These are phyloP conservation scores for Arthrobotrys pseudoclavata DNA, from an alignment of 2,329 filamentous ascomycete genomes.

Conservation along the genomic window DNA sequence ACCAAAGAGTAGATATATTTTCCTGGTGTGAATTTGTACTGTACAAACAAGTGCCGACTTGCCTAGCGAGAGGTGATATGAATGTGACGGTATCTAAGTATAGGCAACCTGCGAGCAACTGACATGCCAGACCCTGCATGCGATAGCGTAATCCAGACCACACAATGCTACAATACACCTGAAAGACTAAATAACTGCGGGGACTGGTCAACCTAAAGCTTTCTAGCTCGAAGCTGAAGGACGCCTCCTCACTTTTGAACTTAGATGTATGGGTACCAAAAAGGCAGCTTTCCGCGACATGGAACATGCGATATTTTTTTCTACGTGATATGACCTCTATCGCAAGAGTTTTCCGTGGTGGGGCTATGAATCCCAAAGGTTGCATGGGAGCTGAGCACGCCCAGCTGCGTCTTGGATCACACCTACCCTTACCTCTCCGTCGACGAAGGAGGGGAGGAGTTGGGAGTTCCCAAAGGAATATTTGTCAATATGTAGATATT, in stretches of 20 bases:
- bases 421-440: constrained; percentile 30
- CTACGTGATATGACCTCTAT: constrained; percentile 32
- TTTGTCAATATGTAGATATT: constrained; percentile 40
- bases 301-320: constrained; percentile 47
- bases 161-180: constrained; percentile 49
- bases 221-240: constrained; percentile 25
- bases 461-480: constrained; percentile 29
- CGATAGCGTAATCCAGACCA: constrained; percentile 53
- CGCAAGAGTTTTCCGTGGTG: constrained; percentile 41
- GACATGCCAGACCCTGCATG: constrained; percentile 54
- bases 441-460: constrained; percentile 33
- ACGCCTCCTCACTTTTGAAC: constrained; percentile 22
- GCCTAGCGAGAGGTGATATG: constrained; percentile 33
- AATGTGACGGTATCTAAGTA: constrained; percentile 59
- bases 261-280: background rate
- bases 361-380: constrained; percentile 52
- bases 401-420: constrained; percentile 53
- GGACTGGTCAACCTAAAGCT: background rate
- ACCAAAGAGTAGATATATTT: constrained; percentile 14
- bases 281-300: constrained; percentile 42
- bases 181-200: constrained; percentile 31
- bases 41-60: constrained; percentile 13
- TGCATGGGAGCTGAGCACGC: constrained; percentile 54
- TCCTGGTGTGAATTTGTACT: constrained; percentile 9
- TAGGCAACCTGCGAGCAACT: constrained; percentile 42